Evolutionary conservation across 768 basidiomycete genomes (phyloP).

Genomic region (Hortiboletus flavorubellus): DNA sequence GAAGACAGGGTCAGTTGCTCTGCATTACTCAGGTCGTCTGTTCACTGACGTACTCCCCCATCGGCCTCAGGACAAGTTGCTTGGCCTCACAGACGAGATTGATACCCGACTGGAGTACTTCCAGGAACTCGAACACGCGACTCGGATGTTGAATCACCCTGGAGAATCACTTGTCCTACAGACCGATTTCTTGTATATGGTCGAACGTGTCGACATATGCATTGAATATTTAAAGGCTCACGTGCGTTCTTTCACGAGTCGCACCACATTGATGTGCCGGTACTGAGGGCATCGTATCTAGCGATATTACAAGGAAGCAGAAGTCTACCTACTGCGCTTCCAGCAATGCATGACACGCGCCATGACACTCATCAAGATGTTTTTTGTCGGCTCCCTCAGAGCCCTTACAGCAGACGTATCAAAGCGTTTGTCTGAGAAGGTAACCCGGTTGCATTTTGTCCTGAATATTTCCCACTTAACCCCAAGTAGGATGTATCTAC

Average conservation of each 20-base stretch:
- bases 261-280: not conserved
- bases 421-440: conserved; percentile 74
- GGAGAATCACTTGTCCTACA: conserved; percentile 89
- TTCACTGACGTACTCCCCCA: conserved; percentile 1
- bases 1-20: conserved; percentile 73
- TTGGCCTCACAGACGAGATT: conserved; percentile 82
- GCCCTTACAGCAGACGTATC: conserved; percentile 76
- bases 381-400: conserved; percentile 82
- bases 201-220: conserved; percentile 92
- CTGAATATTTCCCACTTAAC: not conserved
- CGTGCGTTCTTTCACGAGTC: conserved; percentile 45
- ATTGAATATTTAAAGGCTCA: conserved; percentile 86
- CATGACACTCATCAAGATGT: conserved; percentile 98
- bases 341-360: conserved; percentile 98
- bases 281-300: conserved; percentile 31
- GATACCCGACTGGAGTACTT: conserved; percentile 85
- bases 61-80: conserved; percentile 59
- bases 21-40: not conserved
- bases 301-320: conserved; percentile 90
- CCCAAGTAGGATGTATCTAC: conserved; percentile 63
- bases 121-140: conserved; percentile 89
- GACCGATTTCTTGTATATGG: conserved; percentile 92
- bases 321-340: conserved; percentile 92
- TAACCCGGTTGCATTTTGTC: conserved; percentile 19
- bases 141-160: conserved; percentile 90